Percentiles rank a stretch among this genome's conserved stretches.
Conservation (phyloP, 805 yeast genomes). For the Myxozyma geophila region DNA sequence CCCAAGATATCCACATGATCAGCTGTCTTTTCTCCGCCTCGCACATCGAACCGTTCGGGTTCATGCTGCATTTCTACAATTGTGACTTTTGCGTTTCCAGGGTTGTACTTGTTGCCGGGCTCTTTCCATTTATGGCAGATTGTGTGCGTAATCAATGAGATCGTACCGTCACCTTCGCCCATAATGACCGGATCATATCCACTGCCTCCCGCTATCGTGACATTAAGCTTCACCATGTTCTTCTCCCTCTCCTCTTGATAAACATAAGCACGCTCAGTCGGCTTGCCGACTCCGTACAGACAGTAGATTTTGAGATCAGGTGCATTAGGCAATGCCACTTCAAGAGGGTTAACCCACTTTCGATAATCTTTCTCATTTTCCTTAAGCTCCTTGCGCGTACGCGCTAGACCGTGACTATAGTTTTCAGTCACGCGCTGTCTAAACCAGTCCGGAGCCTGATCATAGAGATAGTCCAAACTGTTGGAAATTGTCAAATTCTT, state of each 20-base stretch:
- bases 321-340: slow-evolving; percentile 88
- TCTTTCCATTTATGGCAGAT: slow-evolving; percentile 92
- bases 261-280: slow-evolving; percentile 90
- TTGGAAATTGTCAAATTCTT: slow-evolving; percentile 66
- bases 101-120: slow-evolving; percentile 67
- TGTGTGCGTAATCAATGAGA: slow-evolving; percentile 80
- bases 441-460: slow-evolving; percentile 79
- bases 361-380: slow-evolving; percentile 70
- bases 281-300: slow-evolving; percentile 95
- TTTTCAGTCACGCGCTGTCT: slow-evolving; percentile 63
- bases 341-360: slow-evolving; percentile 95
- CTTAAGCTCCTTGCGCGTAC: slow-evolving; percentile 59
- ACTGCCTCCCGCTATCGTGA: slow-evolving; percentile 66
- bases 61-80: slow-evolving; percentile 91
- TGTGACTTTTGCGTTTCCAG: slow-evolving; percentile 72
- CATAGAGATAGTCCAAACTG: slow-evolving; percentile 67
- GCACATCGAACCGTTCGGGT: slow-evolving; percentile 89
- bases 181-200: slow-evolving; percentile 63
- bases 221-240: slow-evolving; percentile 57
- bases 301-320: slow-evolving; percentile 89
- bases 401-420: slow-evolving; percentile 80
- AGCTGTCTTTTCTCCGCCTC: slow-evolving; percentile 97
- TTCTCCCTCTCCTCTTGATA: slow-evolving; percentile 72
- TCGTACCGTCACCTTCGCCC: slow-evolving; percentile 97
- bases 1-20: slow-evolving; percentile 98